Conservation (phyloP, 2,329 filamentous ascomycete genomes). For the Arthrinium phaeospermum region DNA sequence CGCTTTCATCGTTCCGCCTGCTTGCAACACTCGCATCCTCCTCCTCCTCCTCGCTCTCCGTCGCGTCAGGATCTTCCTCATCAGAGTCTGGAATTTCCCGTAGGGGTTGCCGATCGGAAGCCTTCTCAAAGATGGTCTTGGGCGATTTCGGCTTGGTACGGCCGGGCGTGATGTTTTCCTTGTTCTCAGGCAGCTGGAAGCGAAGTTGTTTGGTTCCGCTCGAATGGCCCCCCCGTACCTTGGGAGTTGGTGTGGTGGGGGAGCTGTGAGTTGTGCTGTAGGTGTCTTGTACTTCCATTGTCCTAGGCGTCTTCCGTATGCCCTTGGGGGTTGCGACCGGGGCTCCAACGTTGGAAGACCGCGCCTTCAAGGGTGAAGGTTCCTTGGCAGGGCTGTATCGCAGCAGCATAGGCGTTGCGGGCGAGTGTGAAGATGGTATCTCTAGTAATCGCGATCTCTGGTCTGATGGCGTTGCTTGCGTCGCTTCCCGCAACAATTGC, state of each 20-base stretch:
- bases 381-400: constrained; percentile 31
- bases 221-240: constrained; percentile 27
- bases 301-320: constrained; percentile 30
- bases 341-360: constrained; percentile 32
- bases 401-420: constrained; percentile 34
- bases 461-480: constrained; percentile 34
- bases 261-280: constrained; percentile 37
- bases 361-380: constrained; percentile 34
- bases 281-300: constrained; percentile 36
- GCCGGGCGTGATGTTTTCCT: constrained; percentile 42
- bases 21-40: constrained; percentile 30
- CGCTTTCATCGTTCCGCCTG: constrained; percentile 22
- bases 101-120: constrained; percentile 31
- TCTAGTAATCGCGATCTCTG: constrained; percentile 30
- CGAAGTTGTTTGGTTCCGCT: constrained; percentile 35
- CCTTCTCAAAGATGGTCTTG: constrained; percentile 30
- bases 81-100: constrained; percentile 38
- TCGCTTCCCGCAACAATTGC: neutral
- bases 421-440: constrained; percentile 38
- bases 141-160: constrained; percentile 38
- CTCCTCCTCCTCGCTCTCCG: constrained; percentile 25
- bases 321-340: constrained; percentile 31
- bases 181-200: constrained; percentile 38
- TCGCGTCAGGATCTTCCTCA: constrained; percentile 20
- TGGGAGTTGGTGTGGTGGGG: constrained; percentile 31